Evolutionary conservation across 2,329 filamentous ascomycete species (phyloP).

Genomic region (Aspergillus melleus): DNA sequence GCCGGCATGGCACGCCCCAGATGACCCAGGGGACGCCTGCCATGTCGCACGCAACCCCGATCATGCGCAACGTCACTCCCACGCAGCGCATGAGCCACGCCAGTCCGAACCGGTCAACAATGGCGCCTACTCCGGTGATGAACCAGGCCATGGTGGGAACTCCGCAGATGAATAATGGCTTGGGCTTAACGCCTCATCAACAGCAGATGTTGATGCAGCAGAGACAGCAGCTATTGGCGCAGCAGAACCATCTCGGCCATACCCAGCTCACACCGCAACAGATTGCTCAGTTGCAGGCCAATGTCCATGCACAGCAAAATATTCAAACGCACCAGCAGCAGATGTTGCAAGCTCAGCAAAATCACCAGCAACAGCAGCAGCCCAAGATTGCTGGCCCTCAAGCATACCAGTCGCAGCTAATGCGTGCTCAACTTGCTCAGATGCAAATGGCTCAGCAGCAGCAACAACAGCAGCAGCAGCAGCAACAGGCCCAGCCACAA

Average conservation of each 20-base stretch:
- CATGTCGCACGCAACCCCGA: slow-evolving; percentile 48
- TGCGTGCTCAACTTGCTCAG: slow-evolving; percentile 40
- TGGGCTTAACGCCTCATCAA: slow-evolving; percentile 42
- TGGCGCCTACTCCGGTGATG: slow-evolving; percentile 48
- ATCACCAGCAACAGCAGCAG: slow-evolving; percentile 33
- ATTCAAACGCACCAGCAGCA: slow-evolving; percentile 46
- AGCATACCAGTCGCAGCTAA: slow-evolving; percentile 38
- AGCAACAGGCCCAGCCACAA: slow-evolving; percentile 28
- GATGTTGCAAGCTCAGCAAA: slow-evolving; percentile 38
- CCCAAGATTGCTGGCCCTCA: slow-evolving; percentile 32
- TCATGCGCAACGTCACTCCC: slow-evolving; percentile 50
- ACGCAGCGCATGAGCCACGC: slow-evolving; percentile 48
- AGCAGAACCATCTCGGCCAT: slow-evolving; percentile 36
- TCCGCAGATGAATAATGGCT: slow-evolving; percentile 39
- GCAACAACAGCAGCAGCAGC: slow-evolving; percentile 25
- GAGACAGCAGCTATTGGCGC: slow-evolving; percentile 40
- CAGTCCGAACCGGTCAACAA: slow-evolving; percentile 44
- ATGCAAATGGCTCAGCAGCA: slow-evolving; percentile 41
- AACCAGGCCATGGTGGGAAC: slow-evolving; percentile 42
- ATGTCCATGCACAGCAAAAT: slow-evolving; percentile 48
- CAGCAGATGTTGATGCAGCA: slow-evolving; percentile 41
- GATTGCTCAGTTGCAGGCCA: slow-evolving; percentile 44
- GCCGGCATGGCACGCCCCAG: slow-evolving; percentile 50
- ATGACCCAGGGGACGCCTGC: slow-evolving; percentile 49
- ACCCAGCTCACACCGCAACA: slow-evolving; percentile 43